These are phyloP conservation scores for Bassia scoparia DNA, from an alignment of 148 eudicot genomes.

Conservation along the genomic window DNA sequence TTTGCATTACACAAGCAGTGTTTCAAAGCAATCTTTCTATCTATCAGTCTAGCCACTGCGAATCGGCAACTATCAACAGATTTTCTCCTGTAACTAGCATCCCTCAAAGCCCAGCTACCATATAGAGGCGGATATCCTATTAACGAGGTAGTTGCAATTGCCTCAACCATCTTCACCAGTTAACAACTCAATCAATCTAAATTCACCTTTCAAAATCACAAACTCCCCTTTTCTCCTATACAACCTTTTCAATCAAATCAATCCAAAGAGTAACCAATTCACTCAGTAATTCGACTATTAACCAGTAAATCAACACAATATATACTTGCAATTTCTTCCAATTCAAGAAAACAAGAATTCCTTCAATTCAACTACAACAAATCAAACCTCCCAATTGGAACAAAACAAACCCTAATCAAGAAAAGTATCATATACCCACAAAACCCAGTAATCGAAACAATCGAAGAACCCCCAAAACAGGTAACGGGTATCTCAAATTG, in stretches of 20 bases:
- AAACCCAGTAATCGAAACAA: conserved; percentile 18
- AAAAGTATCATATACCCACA: conserved; percentile 24
- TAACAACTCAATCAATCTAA: conserved; percentile 14
- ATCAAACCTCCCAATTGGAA: conserved; percentile 16
- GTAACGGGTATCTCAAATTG: conserved; percentile 16
- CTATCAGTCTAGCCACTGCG: conserved; percentile 17
- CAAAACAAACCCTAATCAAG: conserved; percentile 10
- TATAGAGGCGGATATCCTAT: conserved; percentile 45
- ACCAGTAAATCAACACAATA: conserved; percentile 1
- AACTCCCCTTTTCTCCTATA: conserved; percentile 15
- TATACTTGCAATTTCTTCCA: background rate
- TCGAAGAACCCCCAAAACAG: conserved; percentile 10
- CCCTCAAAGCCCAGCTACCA: conserved; percentile 32
- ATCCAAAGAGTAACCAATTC: background rate
- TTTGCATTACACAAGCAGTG: conserved; percentile 19
- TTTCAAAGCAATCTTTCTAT: conserved; percentile 24
- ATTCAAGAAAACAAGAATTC: background rate
- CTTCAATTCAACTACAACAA: conserved; percentile 3
- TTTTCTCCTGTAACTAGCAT: conserved; percentile 32
- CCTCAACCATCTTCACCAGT: conserved; percentile 62
- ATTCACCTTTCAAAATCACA: background rate
- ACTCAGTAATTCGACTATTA: background rate
- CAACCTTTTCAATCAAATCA: background rate
- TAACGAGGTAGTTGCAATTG: conserved; percentile 64
- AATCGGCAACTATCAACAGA: conserved; percentile 21